A percentile compares a stretch with the other conserved stretches of the same genome.
Evolutionary conservation across 2,329 filamentous ascomycete species (phyloP).

Genomic region (Aulographum hederae): DNA sequence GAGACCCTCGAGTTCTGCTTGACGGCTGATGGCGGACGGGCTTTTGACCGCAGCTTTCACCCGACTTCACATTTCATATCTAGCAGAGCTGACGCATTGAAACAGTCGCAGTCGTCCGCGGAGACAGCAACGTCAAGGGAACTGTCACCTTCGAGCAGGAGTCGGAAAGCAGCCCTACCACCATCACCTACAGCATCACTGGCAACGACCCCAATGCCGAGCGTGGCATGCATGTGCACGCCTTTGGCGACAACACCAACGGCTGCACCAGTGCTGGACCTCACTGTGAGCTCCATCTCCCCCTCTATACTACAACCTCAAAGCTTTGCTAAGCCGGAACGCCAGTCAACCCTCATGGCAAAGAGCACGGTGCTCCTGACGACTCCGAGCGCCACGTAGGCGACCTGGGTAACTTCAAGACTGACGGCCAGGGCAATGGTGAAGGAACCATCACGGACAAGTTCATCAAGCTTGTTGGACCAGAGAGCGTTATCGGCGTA

Average conservation of each 20-base stretch:
- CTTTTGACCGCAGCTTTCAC: too few relatives aligned
- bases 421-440: conserved; percentile 79
- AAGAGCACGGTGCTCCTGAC: conserved; percentile 74
- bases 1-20: too few relatives aligned
- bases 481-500: conserved; percentile 88
- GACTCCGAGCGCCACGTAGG: conserved; percentile 86
- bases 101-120: conserved; percentile 85
- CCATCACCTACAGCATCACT: conserved; percentile 77
- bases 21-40: too few relatives aligned
- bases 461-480: conserved; percentile 86
- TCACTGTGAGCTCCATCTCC: conserved; percentile 52
- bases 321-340: conserved; percentile 2
- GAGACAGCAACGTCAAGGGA: conserved; percentile 89
- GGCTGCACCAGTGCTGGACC: conserved; percentile 96
- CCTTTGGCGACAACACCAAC: conserved; percentile 99
- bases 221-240: conserved; percentile 97
- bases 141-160: conserved; percentile 91
- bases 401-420: conserved; percentile 94
- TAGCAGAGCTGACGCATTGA: too few relatives aligned
- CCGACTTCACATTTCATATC: too few relatives aligned
- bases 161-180: conserved; percentile 65
- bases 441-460: conserved; percentile 66
- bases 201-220: conserved; percentile 89
- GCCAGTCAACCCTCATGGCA: conserved; percentile 83
- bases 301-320: background rate